Evolutionary conservation across 345 rosid genomes (phyloP).

Genomic region (Brassica juncea): DNA sequence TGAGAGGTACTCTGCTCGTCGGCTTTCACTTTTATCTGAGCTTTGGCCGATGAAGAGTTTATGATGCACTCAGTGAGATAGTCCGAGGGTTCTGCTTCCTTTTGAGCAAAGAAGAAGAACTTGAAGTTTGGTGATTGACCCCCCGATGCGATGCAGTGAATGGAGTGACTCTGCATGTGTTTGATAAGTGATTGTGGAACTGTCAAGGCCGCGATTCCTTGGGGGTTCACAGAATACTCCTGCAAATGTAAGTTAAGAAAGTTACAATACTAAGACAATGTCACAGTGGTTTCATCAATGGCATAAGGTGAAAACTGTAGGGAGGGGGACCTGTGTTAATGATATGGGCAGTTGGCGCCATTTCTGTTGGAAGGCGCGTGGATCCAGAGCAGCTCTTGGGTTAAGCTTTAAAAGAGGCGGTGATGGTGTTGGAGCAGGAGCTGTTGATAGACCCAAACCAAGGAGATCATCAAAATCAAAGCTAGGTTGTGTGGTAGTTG

Average conservation of each 20-base stretch:
- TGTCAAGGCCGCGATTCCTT: conserved; percentile 55
- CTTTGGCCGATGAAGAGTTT: conserved; percentile 74
- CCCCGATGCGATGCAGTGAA: conserved; percentile 93
- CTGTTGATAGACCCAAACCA: conserved; percentile 64
- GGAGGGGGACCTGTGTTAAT: conserved; percentile 59
- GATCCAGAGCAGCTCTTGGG: conserved; percentile 75
- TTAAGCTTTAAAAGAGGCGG: conserved; percentile 78
- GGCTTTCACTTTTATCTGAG: conserved; percentile 75
- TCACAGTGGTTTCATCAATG: background rate
- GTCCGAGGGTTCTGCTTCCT: conserved; percentile 64
- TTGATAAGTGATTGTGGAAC: conserved; percentile 72
- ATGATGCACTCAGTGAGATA: conserved; percentile 84
- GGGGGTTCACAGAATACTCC: conserved; percentile 68
- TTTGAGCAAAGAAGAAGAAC: conserved; percentile 94
- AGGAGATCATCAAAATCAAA: conserved; percentile 82
- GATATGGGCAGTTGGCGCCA: conserved; percentile 87
- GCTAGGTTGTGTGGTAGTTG: conserved; percentile 51
- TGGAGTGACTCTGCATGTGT: conserved; percentile 84
- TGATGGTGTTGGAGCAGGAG: conserved; percentile 52
- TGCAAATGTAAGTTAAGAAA: conserved; percentile 38
- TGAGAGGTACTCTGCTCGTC: conserved; percentile 76
- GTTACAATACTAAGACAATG: conserved; percentile 3
- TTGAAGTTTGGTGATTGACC: conserved; percentile 89
- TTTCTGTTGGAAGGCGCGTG: conserved; percentile 83
- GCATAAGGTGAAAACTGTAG: background rate